These are phyloP conservation scores for Phaeosphaeriaceae sp. DNA, from an alignment of 2,329 filamentous ascomycete species.

Conservation along the genomic window DNA sequence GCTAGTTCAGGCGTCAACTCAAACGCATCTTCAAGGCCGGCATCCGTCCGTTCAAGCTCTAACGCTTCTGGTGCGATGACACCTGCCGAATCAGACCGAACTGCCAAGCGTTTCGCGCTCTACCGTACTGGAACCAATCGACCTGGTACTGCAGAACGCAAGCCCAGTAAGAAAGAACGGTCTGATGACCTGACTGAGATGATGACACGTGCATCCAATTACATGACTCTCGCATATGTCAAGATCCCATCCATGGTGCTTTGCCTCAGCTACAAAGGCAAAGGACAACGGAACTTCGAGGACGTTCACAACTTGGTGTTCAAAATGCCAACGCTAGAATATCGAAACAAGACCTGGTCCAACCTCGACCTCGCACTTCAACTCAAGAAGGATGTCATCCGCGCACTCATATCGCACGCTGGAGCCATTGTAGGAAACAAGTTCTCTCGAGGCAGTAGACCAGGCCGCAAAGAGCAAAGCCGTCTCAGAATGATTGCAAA, in stretches of 20 bases:
- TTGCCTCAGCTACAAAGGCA: slow-evolving; percentile 95
- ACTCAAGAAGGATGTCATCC: slow-evolving; percentile 92
- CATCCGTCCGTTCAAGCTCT: slow-evolving; percentile 37
- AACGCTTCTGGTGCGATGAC: slow-evolving; percentile 29
- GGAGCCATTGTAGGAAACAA: slow-evolving; percentile 98
- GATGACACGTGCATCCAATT: slow-evolving; percentile 93
- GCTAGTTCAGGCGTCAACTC: slow-evolving; percentile 15
- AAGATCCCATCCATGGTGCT: slow-evolving; percentile 94
- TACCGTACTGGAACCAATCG: slow-evolving; percentile 46
- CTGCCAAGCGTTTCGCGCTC: slow-evolving; percentile 46
- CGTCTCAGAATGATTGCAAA: slow-evolving; percentile 85
- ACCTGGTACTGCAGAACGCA: slow-evolving; percentile 50
- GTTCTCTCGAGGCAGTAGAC: slow-evolving; percentile 86
- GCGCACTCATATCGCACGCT: slow-evolving; percentile 91
- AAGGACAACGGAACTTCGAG: slow-evolving; percentile 91
- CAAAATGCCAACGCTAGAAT: slow-evolving; percentile 90
- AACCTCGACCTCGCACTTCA: slow-evolving; percentile 93
- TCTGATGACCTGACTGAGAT: slow-evolving; percentile 95
- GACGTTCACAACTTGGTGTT: slow-evolving; percentile 99
- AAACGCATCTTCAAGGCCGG: slow-evolving; percentile 32
- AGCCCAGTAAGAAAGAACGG: slow-evolving; percentile 63
- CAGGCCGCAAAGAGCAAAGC: slow-evolving; percentile 73
- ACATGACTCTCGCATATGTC: slow-evolving; percentile 96
- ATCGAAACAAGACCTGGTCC: slow-evolving; percentile 98
- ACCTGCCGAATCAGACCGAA: slow-evolving; percentile 40